phyloP scores from a whole-genome alignment of 2,329 filamentous ascomycete genomes.

The Penicillium polonicum region DNA sequence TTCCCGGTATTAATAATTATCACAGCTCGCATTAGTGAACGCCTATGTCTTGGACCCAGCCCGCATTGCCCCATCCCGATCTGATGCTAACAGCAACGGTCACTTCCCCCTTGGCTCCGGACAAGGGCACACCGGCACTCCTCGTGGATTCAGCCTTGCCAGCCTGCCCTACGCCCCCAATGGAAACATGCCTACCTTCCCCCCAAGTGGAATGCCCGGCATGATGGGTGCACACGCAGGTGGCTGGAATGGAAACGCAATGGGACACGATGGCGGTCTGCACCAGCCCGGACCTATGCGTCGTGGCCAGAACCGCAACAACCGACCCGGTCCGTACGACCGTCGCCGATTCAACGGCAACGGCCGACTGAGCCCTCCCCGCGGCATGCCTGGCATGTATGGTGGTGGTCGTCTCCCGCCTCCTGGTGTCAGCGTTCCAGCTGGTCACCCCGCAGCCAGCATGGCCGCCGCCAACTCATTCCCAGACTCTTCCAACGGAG shows the following conservation, averaged over 20 bases:
- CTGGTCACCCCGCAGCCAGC: conserved; percentile 41
- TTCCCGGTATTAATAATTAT: conserved; percentile 7
- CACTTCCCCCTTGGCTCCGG: conserved; percentile 83
- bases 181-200: conserved; percentile 23
- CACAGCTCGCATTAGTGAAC: conserved; percentile 83
- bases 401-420: conserved; percentile 31
- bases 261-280: conserved; percentile 40
- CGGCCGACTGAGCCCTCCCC: conserved; percentile 50
- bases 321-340: conserved; percentile 72
- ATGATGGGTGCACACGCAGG: conserved; percentile 33
- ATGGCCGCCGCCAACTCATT: conserved; percentile 47
- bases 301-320: conserved; percentile 63
- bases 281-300: conserved; percentile 67
- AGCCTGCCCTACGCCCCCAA: conserved; percentile 58
- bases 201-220: conserved; percentile 32
- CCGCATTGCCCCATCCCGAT: conserved; percentile 88
- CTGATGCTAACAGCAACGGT: conserved; percentile 91
- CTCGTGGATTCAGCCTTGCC: conserved; percentile 84
- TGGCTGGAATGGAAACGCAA: conserved; percentile 32
- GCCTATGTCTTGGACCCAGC: conserved; percentile 91
- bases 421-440: conserved; percentile 34
- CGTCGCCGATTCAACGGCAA: conserved; percentile 53
- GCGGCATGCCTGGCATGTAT: conserved; percentile 39
- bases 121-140: conserved; percentile 76
- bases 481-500: conserved; percentile 59